Base-by-base conservation (phyloP, 306 rosid species). In the Citrullus mucosospermus region DNA sequence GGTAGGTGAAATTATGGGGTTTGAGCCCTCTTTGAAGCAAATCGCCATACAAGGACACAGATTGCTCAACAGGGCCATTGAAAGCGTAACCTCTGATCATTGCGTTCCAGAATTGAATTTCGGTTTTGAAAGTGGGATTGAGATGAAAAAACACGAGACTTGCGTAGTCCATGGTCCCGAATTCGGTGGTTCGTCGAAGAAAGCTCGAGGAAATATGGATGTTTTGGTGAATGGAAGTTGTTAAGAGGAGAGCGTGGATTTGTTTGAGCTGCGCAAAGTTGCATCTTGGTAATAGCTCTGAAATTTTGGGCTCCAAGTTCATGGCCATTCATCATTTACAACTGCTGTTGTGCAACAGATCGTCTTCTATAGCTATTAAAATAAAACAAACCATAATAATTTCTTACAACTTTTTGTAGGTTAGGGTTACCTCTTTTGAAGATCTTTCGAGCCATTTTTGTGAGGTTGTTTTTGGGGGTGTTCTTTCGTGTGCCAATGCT, bases 1-100 rank as follows among this genome's bases (percentile, higher is more conserved):
- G 83, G 78, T 67, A 83, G 14, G 85, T 83, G 60, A 79, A 79
- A 53, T 79, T 83, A 83, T 83, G 85, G 50, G 85, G 80, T 79
- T 75, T 83, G 65, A 79, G 79, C 18, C 82, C 80, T 75, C 78
- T 58, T 0, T 66, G 86, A 76, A 75, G 81, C 83, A 83, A 25
- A 28, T 75, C 81, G 44, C 58, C 78, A 32, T 67, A 83, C 78
- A 80, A 38, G 12, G 66, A 77, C 20, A 80, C 41, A 12, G 73
- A 83, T 58, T 76, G 34, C 68, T 76, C 65, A 32, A 46, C 60
- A 6, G 43, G 41, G 16, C 83, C 80, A 34, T 79, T 83, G 6
- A 59, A 48, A 36, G 59, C 80, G 9, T 54, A 75, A 5, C 83
- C 83, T 72, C 85, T 83, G 18, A 83, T 67, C 85, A 83, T 79